These are phyloP conservation scores for Epichloe elymi DNA, from an alignment of 2,329 filamentous ascomycete species.

Conservation along the genomic window DNA sequence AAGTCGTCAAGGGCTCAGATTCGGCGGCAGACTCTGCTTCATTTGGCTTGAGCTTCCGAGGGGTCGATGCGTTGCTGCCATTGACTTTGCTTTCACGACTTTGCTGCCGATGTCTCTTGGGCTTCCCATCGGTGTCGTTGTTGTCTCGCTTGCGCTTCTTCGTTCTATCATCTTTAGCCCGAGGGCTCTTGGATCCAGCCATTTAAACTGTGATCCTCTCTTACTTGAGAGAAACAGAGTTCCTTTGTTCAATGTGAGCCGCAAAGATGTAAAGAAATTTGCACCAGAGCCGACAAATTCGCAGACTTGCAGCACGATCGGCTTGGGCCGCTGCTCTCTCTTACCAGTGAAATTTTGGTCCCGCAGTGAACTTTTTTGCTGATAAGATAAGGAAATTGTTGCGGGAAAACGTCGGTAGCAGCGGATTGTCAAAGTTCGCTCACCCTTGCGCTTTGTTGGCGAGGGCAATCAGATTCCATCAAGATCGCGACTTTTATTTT, in stretches of 20 bases:
- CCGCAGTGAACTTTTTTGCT: conserved; percentile 27
- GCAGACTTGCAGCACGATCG: neutral
- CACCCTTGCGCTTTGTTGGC: neutral
- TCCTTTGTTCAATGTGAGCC: neutral
- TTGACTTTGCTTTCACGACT: conserved; percentile 16
- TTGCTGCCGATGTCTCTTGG: conserved; percentile 27
- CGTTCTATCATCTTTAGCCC: conserved; percentile 22
- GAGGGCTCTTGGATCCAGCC: conserved; percentile 21
- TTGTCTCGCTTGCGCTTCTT: conserved; percentile 36
- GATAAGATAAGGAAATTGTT: conserved; percentile 26
- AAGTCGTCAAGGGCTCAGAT: conserved; percentile 3
- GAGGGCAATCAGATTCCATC: conserved; percentile 1
- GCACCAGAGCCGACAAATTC: conserved; percentile 4
- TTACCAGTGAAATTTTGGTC: conserved; percentile 24
- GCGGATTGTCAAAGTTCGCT: conserved; percentile 14
- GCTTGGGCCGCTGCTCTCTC: neutral
- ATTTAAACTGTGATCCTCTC: conserved; percentile 14
- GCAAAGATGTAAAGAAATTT: neutral
- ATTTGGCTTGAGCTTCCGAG: conserved; percentile 1
- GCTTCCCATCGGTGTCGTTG: conserved; percentile 26
- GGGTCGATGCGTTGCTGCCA: conserved; percentile 6
- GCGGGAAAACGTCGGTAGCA: conserved; percentile 18
- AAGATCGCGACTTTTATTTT: neutral
- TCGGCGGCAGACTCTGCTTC: conserved; percentile 3
- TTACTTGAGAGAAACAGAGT: neutral